These are phyloP conservation scores for Ophiostoma himal-ulmi DNA, from an alignment of 2,329 filamentous ascomycete species.

Conservation along the genomic window DNA sequence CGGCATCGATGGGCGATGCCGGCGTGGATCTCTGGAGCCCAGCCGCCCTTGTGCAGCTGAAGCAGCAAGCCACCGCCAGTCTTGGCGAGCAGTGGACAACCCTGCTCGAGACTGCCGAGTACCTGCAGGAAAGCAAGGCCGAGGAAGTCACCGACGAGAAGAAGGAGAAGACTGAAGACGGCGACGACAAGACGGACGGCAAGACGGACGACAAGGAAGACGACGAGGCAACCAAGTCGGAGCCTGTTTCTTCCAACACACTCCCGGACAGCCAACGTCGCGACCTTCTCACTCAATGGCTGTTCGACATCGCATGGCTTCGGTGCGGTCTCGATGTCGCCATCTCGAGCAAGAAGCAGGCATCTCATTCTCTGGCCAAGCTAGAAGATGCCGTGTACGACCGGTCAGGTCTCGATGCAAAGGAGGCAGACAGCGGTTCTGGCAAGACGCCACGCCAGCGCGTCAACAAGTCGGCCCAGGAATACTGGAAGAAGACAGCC, in stretches of 20 bases:
- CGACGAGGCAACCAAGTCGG: background rate
- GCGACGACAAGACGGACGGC: slow-evolving; percentile 25
- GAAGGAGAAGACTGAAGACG: slow-evolving; percentile 19
- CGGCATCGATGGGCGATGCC: slow-evolving; percentile 59
- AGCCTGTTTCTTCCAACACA: background rate
- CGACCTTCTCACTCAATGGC: slow-evolving; percentile 54
- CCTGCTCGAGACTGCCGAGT: slow-evolving; percentile 34
- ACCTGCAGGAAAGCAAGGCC: slow-evolving; percentile 18
- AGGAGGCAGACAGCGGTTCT: slow-evolving; percentile 32
- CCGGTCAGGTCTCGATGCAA: slow-evolving; percentile 38
- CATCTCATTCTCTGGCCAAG: slow-evolving; percentile 35
- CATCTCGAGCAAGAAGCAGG: slow-evolving; percentile 28
- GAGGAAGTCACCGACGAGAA: background rate
- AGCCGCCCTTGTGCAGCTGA: slow-evolving; percentile 58
- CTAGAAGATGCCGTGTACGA: slow-evolving; percentile 44
- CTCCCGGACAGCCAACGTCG: slow-evolving; percentile 20
- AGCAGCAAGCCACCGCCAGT: slow-evolving; percentile 47
- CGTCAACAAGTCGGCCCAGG: slow-evolving; percentile 58
- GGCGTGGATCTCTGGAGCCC: slow-evolving; percentile 80
- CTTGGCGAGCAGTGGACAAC: slow-evolving; percentile 47
- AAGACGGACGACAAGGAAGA: background rate
- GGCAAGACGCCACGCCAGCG: slow-evolving; percentile 44
- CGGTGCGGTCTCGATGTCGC: slow-evolving; percentile 38
- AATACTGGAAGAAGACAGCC: slow-evolving; percentile 79
- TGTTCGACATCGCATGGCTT: slow-evolving; percentile 55